Conservation (phyloP, 176 grass and related monocot genomes). For the Oryza coarctata region DNA sequence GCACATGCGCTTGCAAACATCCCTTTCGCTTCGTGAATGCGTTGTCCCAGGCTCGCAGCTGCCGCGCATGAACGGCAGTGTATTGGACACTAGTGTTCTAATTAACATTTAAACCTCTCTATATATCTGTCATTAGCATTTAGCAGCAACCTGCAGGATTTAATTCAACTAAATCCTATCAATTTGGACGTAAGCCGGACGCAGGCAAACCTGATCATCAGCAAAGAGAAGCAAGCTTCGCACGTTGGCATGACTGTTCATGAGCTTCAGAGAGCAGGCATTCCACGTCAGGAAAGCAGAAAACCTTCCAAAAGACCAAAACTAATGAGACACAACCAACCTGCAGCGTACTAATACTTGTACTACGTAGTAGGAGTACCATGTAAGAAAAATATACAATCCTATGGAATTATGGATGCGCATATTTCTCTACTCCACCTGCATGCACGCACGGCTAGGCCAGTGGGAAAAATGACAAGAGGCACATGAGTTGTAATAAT, state of each 20-base stretch:
- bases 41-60: neutral
- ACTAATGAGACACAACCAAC: neutral
- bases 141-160: neutral
- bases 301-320: neutral
- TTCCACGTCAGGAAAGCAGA: neutral
- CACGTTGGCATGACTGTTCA: neutral
- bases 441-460: neutral
- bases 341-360: neutral
- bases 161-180: neutral
- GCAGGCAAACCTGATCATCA: too few relatives aligned
- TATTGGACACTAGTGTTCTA: neutral
- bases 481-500: slow-evolving; percentile 12
- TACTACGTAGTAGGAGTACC: neutral
- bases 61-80: neutral
- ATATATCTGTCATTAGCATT: neutral
- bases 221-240: neutral
- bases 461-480: slow-evolving; percentile 17
- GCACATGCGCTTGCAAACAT: neutral
- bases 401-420: neutral
- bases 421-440: neutral
- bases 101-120: neutral
- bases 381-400: neutral
- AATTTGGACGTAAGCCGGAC: too few relatives aligned
- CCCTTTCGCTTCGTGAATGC: neutral
- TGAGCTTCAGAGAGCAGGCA: neutral